Percentiles rank a stretch among this genome's conserved stretches.
These are phyloP conservation scores for Skeletonema marinoi DNA, from an alignment of 108 stramenopile species.

Conservation along the genomic window DNA sequence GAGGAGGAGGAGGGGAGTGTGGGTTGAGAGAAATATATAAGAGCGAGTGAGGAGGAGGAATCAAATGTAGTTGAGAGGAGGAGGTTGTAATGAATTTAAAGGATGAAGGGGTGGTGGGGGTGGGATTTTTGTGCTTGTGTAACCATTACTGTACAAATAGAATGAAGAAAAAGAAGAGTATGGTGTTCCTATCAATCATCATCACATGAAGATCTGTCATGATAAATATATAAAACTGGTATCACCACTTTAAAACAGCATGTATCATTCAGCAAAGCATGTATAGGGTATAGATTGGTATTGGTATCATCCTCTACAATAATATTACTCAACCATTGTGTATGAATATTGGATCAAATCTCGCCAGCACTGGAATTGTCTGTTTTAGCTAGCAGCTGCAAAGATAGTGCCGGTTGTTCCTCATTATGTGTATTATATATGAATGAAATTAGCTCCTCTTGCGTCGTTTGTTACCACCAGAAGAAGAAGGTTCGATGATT, in stretches of 20 bases:
- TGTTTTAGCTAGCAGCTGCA: background rate
- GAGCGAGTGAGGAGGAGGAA: background rate
- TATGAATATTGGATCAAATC: no score
- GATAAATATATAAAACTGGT: background rate
- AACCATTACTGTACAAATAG: background rate
- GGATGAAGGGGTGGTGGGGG: background rate
- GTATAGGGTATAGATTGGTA: background rate
- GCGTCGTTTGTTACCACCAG: constrained; percentile 8
- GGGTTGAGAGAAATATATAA: constrained; percentile 5
- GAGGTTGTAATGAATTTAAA: background rate
- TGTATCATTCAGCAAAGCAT: no score
- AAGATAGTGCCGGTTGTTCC: background rate
- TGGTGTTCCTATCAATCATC: background rate
- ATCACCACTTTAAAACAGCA: background rate
- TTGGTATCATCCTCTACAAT: no score
- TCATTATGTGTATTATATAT: background rate
- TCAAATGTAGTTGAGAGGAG: background rate
- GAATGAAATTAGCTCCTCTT: constrained; percentile 10
- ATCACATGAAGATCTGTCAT: background rate
- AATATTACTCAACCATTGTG: no score
- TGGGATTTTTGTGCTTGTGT: background rate
- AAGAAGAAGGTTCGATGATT: constrained; percentile 8
- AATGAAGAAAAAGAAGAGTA: background rate
- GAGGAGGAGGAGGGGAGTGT: constrained; percentile 33
- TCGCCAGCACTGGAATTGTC: background rate